Evolutionary conservation across 2,329 filamentous ascomycete species (phyloP).

Genomic region (Calonectria leucothoes): DNA sequence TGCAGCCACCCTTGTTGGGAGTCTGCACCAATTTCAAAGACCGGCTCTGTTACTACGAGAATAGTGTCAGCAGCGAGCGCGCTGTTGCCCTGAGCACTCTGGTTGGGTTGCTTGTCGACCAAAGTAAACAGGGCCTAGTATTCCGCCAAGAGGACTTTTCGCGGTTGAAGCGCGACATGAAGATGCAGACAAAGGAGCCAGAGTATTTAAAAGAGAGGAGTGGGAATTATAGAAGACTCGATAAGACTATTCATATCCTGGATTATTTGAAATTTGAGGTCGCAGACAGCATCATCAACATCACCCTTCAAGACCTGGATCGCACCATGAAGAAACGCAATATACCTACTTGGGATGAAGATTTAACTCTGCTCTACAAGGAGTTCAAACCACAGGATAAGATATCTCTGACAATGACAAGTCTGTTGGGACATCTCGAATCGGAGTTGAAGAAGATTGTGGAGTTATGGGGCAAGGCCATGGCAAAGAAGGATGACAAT

Average conservation of each 20-base stretch:
- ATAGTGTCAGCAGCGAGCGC: conserved; percentile 56
- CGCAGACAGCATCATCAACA: conserved; percentile 55
- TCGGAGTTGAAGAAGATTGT: conserved; percentile 46
- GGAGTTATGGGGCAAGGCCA: conserved; percentile 48
- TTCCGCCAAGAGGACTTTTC: conserved; percentile 51
- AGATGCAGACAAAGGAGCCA: conserved; percentile 48
- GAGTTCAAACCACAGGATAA: conserved; percentile 47
- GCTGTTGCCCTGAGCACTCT: conserved; percentile 64
- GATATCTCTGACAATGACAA: conserved; percentile 43
- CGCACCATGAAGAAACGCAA: conserved; percentile 27
- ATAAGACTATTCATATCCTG: conserved; percentile 62
- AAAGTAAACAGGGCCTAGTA: conserved; percentile 64
- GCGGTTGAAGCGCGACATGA: conserved; percentile 29
- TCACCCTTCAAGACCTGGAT: conserved; percentile 50
- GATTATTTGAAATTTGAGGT: conserved; percentile 71
- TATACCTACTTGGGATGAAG: conserved; percentile 50
- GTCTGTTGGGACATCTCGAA: conserved; percentile 48
- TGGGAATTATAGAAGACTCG: conserved; percentile 22
- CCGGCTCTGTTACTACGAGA: conserved; percentile 68
- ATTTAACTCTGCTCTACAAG: conserved; percentile 49
- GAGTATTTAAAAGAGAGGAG: conserved; percentile 56
- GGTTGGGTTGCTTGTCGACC: conserved; percentile 67
- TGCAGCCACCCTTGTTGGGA: conserved; percentile 69
- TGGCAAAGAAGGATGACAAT: conserved; percentile 44
- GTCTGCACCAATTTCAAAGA: conserved; percentile 74